phyloP scores from a whole-genome alignment of 257 asterid species.

The Ilex aquifolium region DNA sequence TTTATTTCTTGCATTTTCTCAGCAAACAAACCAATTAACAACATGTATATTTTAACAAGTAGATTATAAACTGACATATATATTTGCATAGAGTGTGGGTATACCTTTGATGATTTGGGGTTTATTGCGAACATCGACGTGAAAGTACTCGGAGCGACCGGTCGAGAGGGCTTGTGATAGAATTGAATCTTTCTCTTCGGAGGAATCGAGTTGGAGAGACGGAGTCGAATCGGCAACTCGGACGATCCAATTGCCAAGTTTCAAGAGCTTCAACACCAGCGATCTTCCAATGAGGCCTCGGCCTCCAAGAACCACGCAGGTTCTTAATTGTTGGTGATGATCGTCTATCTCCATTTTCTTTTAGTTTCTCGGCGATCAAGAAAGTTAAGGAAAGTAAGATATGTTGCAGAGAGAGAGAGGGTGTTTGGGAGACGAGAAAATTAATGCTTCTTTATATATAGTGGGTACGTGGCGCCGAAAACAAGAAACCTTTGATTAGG shows the following conservation, averaged over 20 bases:
- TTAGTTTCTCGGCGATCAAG: too few species aligned
- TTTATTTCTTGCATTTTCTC: too few species aligned
- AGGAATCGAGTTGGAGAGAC: conserved; percentile 40
- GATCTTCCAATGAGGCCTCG: conserved; percentile 75
- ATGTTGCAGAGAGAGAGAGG: too few species aligned
- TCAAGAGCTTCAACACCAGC: conserved; percentile 67
- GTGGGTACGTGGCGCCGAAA: too few species aligned
- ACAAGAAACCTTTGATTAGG: too few species aligned
- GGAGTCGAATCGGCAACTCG: conserved; percentile 60
- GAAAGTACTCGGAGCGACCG: conserved; percentile 62
- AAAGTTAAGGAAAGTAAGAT: too few species aligned
- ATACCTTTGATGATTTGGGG: conserved; percentile 53
- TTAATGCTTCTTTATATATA: too few species aligned
- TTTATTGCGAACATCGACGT: conserved; percentile 57
- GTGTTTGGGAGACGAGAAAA: too few species aligned
- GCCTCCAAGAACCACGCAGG: conserved; percentile 81
- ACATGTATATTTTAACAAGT: too few species aligned
- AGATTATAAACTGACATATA: too few species aligned
- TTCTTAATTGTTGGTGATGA: conserved; percentile 25
- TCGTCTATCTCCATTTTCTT: conserved; percentile 36
- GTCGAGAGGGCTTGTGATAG: conserved; percentile 58
- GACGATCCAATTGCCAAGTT: conserved; percentile 69
- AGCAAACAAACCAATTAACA: too few species aligned
- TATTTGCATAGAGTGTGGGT: neutral
- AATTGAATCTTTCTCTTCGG: conserved; percentile 28